Evolutionary conservation across 2,329 filamentous ascomycete species (phyloP).

Genomic region (Fusarium begoniae): DNA sequence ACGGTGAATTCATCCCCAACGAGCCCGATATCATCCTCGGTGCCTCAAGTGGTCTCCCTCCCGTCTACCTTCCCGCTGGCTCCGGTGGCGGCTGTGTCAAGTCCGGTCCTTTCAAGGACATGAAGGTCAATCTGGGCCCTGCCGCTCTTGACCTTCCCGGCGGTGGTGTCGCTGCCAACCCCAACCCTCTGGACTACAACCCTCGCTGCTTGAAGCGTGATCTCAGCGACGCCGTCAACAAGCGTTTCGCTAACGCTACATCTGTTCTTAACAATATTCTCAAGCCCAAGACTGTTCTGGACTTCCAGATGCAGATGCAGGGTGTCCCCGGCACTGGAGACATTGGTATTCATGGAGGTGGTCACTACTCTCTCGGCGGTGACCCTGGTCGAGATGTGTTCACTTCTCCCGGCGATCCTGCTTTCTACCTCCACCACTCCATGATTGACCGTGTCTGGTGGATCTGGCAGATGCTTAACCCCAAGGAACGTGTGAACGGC

Average conservation of each 20-base stretch:
- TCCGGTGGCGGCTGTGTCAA: slow-evolving; percentile 65
- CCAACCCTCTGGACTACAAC: slow-evolving; percentile 49
- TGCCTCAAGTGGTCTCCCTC: slow-evolving; percentile 38
- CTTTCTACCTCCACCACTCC: slow-evolving; percentile 48
- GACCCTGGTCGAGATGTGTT: slow-evolving; percentile 54
- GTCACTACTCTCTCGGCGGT: slow-evolving; percentile 52
- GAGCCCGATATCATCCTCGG: slow-evolving; percentile 40
- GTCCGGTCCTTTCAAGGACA: slow-evolving; percentile 58
- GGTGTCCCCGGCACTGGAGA: slow-evolving; percentile 41
- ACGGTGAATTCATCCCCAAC: slow-evolving; percentile 49
- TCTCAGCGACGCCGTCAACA: slow-evolving; percentile 41
- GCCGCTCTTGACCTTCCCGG: slow-evolving; percentile 44
- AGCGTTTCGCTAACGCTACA: slow-evolving; percentile 38
- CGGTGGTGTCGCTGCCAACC: slow-evolving; percentile 27
- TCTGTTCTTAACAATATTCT: slow-evolving; percentile 51
- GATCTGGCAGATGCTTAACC: slow-evolving; percentile 45
- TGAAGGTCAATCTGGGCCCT: slow-evolving; percentile 53
- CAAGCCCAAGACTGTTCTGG: slow-evolving; percentile 47
- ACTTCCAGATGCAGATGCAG: slow-evolving; percentile 59
- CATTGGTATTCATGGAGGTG: slow-evolving; percentile 49
- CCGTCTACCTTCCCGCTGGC: slow-evolving; percentile 53
- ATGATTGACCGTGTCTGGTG: slow-evolving; percentile 45
- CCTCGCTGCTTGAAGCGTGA: slow-evolving; percentile 55
- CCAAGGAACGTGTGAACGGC: slow-evolving; percentile 34
- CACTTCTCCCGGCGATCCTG: slow-evolving; percentile 50